phyloP scores from a whole-genome alignment of 306 rosid genomes.

The Glycine soja region DNA sequence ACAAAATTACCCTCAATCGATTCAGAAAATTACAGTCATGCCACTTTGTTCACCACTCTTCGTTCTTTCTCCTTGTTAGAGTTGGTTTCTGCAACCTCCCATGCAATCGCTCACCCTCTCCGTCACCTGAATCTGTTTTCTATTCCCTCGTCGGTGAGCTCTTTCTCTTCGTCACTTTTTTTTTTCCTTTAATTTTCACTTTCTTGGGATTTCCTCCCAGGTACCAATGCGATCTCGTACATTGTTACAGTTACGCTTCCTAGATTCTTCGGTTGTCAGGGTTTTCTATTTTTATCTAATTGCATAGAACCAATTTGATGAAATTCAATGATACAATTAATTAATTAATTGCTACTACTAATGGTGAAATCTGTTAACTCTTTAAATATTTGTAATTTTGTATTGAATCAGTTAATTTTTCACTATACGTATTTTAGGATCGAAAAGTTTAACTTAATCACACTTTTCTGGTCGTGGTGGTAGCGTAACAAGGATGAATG shows the following conservation, averaged over 20 bases:
- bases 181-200: not conserved
- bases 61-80: not conserved
- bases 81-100: conserved; percentile 1
- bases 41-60: not conserved
- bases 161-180: not conserved
- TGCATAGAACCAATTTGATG: conserved; percentile 21
- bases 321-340: not conserved
- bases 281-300: not conserved
- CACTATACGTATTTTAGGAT: not conserved
- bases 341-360: not conserved
- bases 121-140: conserved; percentile 4
- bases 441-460: not conserved
- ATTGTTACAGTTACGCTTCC: not conserved
- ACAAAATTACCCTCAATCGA: not conserved
- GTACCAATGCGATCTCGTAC: conserved; percentile 1
- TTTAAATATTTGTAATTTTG: not conserved
- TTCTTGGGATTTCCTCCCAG: not conserved
- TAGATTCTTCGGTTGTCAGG: conserved; percentile 1
- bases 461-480: conserved; percentile 8
- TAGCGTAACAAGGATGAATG: conserved; percentile 42
- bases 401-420: not conserved
- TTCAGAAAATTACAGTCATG: not conserved
- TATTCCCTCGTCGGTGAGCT: not conserved
- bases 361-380: not conserved
- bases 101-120: not conserved